A percentile compares a stretch with the other conserved stretches of the same genome.
Conservation (phyloP, 495 filamentous ascomycete species). For the Hypomontagnella submonticulosa region DNA sequence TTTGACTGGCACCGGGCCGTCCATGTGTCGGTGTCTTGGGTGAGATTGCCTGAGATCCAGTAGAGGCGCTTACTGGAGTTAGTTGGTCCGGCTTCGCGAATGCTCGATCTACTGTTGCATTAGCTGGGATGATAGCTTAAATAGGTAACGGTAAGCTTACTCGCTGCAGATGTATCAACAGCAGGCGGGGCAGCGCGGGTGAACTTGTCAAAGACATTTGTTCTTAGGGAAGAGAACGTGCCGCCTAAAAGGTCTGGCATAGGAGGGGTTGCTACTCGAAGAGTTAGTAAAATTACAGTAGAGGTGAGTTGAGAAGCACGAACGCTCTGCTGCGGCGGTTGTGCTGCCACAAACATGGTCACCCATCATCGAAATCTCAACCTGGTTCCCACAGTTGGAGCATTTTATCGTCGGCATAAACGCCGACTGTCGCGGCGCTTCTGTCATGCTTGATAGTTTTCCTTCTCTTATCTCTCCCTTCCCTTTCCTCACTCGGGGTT, state of each 20-base stretch:
- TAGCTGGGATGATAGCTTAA: constrained; percentile 38
- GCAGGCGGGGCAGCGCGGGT: constrained; percentile 55
- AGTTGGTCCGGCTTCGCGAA: constrained; percentile 68
- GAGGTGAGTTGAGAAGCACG: constrained; percentile 32
- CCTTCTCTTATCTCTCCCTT: constrained; percentile 36
- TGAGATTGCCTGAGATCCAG: constrained; percentile 66
- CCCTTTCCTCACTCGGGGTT: constrained; percentile 21
- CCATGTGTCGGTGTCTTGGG: constrained; percentile 61
- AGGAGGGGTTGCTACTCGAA: constrained; percentile 50
- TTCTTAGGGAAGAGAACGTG: constrained; percentile 40
- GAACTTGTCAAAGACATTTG: constrained; percentile 54
- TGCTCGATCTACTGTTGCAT: constrained; percentile 65
- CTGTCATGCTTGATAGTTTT: constrained; percentile 54
- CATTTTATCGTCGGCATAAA: constrained; percentile 95
- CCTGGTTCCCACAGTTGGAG: constrained; percentile 84
- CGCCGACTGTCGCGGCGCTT: constrained; percentile 67
- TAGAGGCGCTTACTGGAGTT: constrained; percentile 69
- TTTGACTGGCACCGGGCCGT: constrained; percentile 49
- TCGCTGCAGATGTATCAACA: constrained; percentile 67
- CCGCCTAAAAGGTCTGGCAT: constrained; percentile 51
- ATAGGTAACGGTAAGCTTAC: constrained; percentile 55
- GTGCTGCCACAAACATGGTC: constrained; percentile 78
- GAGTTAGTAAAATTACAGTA: constrained; percentile 25
- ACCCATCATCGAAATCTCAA: constrained; percentile 91
- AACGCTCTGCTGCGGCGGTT: constrained; percentile 52